Evolutionary conservation across 2,329 filamentous ascomycete species (phyloP), one percentile per base, ranked within the genome.

Genomic region (Aureobasidium namibiae): DNA sequence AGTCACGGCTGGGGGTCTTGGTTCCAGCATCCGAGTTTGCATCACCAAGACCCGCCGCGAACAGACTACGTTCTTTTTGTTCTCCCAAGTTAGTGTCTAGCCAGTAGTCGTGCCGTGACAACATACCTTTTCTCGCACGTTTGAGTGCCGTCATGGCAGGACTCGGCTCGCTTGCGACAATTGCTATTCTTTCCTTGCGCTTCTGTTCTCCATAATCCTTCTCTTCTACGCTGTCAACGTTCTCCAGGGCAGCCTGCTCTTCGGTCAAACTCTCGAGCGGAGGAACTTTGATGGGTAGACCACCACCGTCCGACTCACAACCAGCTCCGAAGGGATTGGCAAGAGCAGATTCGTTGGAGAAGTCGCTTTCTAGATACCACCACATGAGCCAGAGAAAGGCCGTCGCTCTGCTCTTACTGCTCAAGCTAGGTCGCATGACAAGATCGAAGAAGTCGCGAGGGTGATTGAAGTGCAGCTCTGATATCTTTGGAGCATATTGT

Each of bases 321-420:
- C 78, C 78, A 11, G 71, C 72, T 0, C 94, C 94, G 67, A 96
- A 99, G 0, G 94, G 94, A 68, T 99, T 99, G 66, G 89, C 87
- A 49, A 90, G 81, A 45, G 90, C 92, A 59, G 89, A 90, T 67
- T 96, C 89, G 66, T 88, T 85, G 0, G 89, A 89, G 66, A 96
- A 97, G 70, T 96, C 90, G 29, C 92, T 96, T 72, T 99, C 94
- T 18, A 99, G 81, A 69, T 99, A 97, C 79, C 94, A 96, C 94
- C 94, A 99, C 85, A 99, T 95, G 63, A 99, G 78, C 94, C 94
- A 99, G 21, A 99, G 76, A 66, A 99, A 99, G 0, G 92, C 92
- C 45, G 78, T 85, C 1, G 94, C 92, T 63, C 94, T 84, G 62
- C 90, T 95, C 65, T 80, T 76, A 73, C 92, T 97, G 60, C 86